phyloP scores from a whole-genome alignment of 768 basidiomycete species.

The Termitomyces sp. region DNA sequence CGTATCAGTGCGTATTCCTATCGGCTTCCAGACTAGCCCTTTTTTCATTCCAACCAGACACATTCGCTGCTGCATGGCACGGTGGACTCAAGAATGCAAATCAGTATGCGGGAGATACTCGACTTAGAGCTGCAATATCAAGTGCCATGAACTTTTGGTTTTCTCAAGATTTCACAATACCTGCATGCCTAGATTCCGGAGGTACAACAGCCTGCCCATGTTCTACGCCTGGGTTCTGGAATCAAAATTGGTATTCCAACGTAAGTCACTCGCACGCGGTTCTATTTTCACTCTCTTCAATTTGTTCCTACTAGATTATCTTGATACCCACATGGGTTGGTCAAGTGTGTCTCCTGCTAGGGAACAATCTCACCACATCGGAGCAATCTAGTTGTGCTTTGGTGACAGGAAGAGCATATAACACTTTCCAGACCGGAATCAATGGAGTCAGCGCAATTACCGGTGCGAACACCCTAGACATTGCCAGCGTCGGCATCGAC shows the following conservation, averaged over 20 bases:
- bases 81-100: slow-evolving; percentile 39
- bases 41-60: slow-evolving; percentile 25
- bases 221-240: slow-evolving; percentile 39
- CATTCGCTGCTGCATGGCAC: slow-evolving; percentile 52
- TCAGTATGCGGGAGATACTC: slow-evolving; percentile 34
- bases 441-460: slow-evolving; percentile 44
- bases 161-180: slow-evolving; percentile 46
- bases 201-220: slow-evolving; percentile 52
- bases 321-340: slow-evolving; percentile 52
- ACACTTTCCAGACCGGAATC: slow-evolving; percentile 12
- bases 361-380: slow-evolving; percentile 34
- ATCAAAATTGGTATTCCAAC: slow-evolving; percentile 62
- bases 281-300: background rate
- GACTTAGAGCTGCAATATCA: slow-evolving; percentile 34
- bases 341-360: slow-evolving; percentile 51
- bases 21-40: background rate
- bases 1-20: slow-evolving; percentile 34
- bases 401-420: slow-evolving; percentile 48
- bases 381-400: slow-evolving; percentile 40
- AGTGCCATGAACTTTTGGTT: slow-evolving; percentile 63
- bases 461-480: slow-evolving; percentile 63
- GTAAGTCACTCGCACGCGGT: slow-evolving; percentile 21
- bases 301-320: slow-evolving; percentile 38
- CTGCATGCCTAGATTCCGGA: slow-evolving; percentile 49
- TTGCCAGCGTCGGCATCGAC: slow-evolving; percentile 59